These are phyloP conservation scores for Saturnispora gosingensis DNA, from an alignment of 805 yeast species.

Conservation along the genomic window DNA sequence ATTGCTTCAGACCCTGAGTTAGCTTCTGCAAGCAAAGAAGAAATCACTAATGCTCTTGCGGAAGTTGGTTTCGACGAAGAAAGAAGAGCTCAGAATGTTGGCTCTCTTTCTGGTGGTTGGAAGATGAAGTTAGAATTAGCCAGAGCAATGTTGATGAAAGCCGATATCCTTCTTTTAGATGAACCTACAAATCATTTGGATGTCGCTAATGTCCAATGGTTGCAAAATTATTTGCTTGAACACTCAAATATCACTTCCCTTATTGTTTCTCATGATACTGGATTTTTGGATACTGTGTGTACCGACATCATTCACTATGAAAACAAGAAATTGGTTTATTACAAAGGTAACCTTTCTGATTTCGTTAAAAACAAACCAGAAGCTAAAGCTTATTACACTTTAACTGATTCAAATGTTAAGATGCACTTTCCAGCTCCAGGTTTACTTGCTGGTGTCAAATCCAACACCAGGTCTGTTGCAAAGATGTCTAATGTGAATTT, in stretches of 20 bases:
- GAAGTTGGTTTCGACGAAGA: constrained; percentile 89
- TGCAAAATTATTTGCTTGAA: constrained; percentile 73
- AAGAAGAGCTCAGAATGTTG: constrained; percentile 83
- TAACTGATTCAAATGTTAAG: constrained; percentile 85
- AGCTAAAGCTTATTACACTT: constrained; percentile 90
- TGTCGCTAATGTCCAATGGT: constrained; percentile 88
- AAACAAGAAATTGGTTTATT: constrained; percentile 86
- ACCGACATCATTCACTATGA: constrained; percentile 96
- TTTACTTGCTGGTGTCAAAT: constrained; percentile 91
- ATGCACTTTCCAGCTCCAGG: constrained; percentile 99
- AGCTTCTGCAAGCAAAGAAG: constrained; percentile 49
- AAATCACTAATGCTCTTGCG: constrained; percentile 65
- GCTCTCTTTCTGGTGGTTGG: constrained; percentile 98
- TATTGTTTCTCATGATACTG: constrained; percentile 97
- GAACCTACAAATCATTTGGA: constrained; percentile 99
- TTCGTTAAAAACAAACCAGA: constrained; percentile 91
- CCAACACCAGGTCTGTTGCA: constrained; percentile 82
- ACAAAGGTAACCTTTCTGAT: constrained; percentile 90
- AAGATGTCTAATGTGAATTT: constrained; percentile 72
- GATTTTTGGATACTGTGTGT: constrained; percentile 90
- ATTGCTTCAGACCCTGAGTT: constrained; percentile 86
- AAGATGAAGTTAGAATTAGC: constrained; percentile 97
- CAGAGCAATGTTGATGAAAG: constrained; percentile 97
- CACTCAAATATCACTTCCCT: constrained; percentile 86
- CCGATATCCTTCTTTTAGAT: constrained; percentile 87